These are phyloP conservation scores for Solanum chiquidenum DNA, from an alignment of 257 asterid species.

Conservation along the genomic window DNA sequence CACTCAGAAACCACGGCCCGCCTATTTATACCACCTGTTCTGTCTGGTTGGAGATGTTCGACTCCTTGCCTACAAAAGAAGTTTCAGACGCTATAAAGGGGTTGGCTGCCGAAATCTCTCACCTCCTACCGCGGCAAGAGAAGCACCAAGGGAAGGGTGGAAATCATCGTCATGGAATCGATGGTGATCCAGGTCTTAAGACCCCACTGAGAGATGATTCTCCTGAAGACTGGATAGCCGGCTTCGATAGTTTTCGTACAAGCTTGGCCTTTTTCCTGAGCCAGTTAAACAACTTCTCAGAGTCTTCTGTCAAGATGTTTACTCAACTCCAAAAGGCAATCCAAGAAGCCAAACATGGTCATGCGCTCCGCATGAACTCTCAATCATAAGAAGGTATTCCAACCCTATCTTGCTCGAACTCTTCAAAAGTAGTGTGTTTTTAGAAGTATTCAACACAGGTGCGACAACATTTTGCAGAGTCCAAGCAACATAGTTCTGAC, in stretches of 20 bases:
- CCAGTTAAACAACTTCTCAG: conserved; percentile 50
- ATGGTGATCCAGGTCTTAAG: conserved; percentile 16
- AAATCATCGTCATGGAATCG: background rate
- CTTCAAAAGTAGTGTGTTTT: background rate
- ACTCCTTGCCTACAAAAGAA: conserved; percentile 41
- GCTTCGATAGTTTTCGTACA: conserved; percentile 50
- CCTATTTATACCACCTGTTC: conserved; percentile 82
- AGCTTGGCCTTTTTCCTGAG: conserved; percentile 65
- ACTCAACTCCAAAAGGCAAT: conserved; percentile 44
- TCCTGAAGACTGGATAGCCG: conserved; percentile 31
- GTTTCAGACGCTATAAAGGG: conserved; percentile 62
- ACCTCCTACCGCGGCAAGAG: conserved; percentile 69
- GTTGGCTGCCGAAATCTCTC: conserved; percentile 59
- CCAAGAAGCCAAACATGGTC: conserved; percentile 45
- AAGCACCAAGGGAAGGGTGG: conserved; percentile 48
- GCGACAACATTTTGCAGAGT: background rate
- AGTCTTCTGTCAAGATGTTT: conserved; percentile 54
- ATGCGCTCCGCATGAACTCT: conserved; percentile 26
- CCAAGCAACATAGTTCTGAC: background rate
- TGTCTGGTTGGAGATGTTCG: conserved; percentile 61
- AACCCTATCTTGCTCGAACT: background rate
- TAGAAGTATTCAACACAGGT: background rate
- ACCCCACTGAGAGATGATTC: conserved; percentile 25
- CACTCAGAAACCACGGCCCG: conserved; percentile 59
- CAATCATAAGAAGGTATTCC: background rate